phyloP scores from a whole-genome alignment of 805 yeast species.

The Zygosaccharomyces siamensis region DNA sequence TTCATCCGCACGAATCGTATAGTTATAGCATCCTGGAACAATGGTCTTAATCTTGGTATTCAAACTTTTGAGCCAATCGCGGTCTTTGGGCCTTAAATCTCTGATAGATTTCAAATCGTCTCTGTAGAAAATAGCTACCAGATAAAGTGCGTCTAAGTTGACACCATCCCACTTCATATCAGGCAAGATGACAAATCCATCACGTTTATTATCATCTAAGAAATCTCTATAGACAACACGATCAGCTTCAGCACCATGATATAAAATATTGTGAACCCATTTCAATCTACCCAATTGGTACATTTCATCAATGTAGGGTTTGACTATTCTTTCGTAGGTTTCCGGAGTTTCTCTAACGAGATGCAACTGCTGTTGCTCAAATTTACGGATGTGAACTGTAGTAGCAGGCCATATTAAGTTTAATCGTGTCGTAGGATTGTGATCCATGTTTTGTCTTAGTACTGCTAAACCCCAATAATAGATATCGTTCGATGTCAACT shows the following conservation, averaged over 20 bases:
- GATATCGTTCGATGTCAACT: slow-evolving; percentile 69
- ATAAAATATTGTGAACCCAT: slow-evolving; percentile 86
- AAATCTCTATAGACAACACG: slow-evolving; percentile 63
- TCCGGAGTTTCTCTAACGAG: slow-evolving; percentile 78
- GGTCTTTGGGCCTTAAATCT: slow-evolving; percentile 59
- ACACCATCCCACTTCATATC: slow-evolving; percentile 96
- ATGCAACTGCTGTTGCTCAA: slow-evolving; percentile 53
- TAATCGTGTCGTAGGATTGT: slow-evolving; percentile 58
- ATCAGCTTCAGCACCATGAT: slow-evolving; percentile 79
- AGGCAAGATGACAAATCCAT: slow-evolving; percentile 75
- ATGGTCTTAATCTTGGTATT: slow-evolving; percentile 42
- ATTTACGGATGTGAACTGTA: slow-evolving; percentile 74
- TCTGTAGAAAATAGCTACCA: slow-evolving; percentile 70
- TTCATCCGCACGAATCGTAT: slow-evolving; percentile 45
- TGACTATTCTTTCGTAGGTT: slow-evolving; percentile 53
- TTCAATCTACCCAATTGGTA: slow-evolving; percentile 63
- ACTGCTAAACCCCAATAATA: slow-evolving; percentile 74
- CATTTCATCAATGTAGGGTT: slow-evolving; percentile 74
- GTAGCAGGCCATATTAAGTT: slow-evolving; percentile 89
- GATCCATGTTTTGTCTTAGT: slow-evolving; percentile 43
- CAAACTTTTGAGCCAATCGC: slow-evolving; percentile 51
- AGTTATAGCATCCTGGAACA: slow-evolving; percentile 45
- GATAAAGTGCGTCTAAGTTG: slow-evolving; percentile 62
- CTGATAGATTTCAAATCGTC: slow-evolving; percentile 67
- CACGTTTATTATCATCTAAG: slow-evolving; percentile 39